Evolutionary conservation across 139 green algal species (phyloP), one percentile per base, ranked within the genome.

Genomic region (Coccomyxa sp.): DNA sequence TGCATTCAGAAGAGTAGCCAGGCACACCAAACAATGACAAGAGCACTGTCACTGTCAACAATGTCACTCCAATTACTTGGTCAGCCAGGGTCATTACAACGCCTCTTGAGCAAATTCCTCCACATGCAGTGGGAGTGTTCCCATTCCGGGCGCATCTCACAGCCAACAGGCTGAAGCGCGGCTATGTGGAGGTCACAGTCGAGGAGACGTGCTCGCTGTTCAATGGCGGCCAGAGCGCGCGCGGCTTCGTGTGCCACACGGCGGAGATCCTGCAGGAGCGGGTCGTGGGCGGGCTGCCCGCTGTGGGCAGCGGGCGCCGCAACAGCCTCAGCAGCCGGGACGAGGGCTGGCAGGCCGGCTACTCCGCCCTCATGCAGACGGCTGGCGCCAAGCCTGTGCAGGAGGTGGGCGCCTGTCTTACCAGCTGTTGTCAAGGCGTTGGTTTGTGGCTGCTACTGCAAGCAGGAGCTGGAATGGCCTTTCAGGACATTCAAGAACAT

Each of bases 111-210:
- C n/a, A n/a, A n/a, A n/a, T n/a, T n/a, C n/a, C n/a, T n/a, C 50
- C 27, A 29, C 64, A 8, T 82, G 78, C 87, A 93, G 90, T 86
- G 16, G 94, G 94, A 41, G 76, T 98, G 73, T 89, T 98, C 36
- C 93, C 95, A 0, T 98, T 98, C 87, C 84, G 89, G 24, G 93
- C 92, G 14, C 78, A 88, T 5, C 84, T 95, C 79, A 76, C 81
- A 31, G 38, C 40, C 22, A 55, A 84, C n/a, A 72, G 71, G 9
- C 80, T 87, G 69, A 89, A 91, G 71, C 89, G 90, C 54, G 91
- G 88, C 1, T 95, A 95, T 37, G 88, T 95, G 58, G 83, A 92
- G 44, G 91, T 98, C 37, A 79, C 84, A 24, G 85, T 86, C 3
- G 55, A 72, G 22, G 14, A 54, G 0, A 72, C 64, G 0, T 91